phyloP scores from a whole-genome alignment of 208 protist genomes.

The Leishmania martiniquensis region DNA sequence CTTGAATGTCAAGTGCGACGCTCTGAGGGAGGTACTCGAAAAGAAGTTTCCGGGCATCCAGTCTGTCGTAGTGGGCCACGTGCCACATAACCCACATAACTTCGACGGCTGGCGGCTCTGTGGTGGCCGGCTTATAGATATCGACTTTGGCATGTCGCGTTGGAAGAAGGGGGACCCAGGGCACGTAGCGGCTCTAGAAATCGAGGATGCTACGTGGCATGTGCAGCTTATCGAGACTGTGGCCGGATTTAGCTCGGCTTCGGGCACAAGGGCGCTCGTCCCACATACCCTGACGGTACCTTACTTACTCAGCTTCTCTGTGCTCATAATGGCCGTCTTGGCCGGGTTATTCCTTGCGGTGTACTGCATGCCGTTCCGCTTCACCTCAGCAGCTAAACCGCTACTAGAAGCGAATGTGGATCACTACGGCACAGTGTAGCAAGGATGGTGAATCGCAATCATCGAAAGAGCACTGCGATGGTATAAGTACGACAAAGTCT shows the following conservation, averaged over 20 bases:
- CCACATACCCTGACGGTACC: conserved; percentile 13
- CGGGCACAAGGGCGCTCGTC: neutral
- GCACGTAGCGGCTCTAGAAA: conserved; percentile 85
- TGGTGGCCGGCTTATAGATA: conserved; percentile 71
- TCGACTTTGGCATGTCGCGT: conserved; percentile 91
- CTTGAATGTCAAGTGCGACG: conserved; percentile 81
- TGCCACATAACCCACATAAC: conserved; percentile 79
- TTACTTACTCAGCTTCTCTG: conserved; percentile 19
- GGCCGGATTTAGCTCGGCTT: conserved; percentile 29
- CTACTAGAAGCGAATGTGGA: conserved; percentile 13
- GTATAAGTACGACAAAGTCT: neutral
- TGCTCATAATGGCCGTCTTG: conserved; percentile 19
- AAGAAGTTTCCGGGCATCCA: conserved; percentile 81
- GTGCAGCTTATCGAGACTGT: conserved; percentile 75
- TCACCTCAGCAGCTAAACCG: conserved; percentile 2
- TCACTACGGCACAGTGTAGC: conserved; percentile 26
- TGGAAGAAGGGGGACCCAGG: conserved; percentile 91
- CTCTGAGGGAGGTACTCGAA: conserved; percentile 62
- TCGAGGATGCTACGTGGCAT: conserved; percentile 78
- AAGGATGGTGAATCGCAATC: too few species aligned
- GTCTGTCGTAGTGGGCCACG: conserved; percentile 89
- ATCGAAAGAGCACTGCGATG: neutral
- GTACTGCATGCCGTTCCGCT: conserved; percentile 20
- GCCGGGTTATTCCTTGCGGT: conserved; percentile 17
- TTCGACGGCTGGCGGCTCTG: conserved; percentile 86